These are phyloP conservation scores for Soucietia sequanensis DNA, from an alignment of 805 yeast genomes.

Conservation along the genomic window DNA sequence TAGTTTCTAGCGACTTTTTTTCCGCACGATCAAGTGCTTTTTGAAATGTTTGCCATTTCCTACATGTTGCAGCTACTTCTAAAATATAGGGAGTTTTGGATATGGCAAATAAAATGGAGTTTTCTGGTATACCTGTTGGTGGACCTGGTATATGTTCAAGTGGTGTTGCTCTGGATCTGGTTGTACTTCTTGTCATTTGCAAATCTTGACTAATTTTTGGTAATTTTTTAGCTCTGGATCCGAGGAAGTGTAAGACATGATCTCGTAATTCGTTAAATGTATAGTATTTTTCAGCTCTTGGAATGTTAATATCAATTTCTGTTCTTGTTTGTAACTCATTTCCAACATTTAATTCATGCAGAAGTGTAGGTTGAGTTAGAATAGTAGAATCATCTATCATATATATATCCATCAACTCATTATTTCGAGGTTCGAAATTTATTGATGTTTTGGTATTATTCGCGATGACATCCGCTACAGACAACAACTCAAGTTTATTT, in stretches of 20 bases:
- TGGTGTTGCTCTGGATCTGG: constrained; percentile 6
- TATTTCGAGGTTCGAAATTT: constrained; percentile 23
- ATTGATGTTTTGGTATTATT: constrained; percentile 23
- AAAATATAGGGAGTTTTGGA: constrained; percentile 21
- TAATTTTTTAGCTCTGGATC: constrained; percentile 33
- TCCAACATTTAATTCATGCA: constrained; percentile 41
- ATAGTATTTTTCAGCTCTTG: constrained; percentile 3
- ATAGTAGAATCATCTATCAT: constrained; percentile 30
- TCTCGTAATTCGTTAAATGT: constrained; percentile 11
- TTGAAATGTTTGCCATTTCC: constrained; percentile 37
- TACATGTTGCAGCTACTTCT: constrained; percentile 31
- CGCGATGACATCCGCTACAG: constrained; percentile 29
- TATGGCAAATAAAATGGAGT: constrained; percentile 27
- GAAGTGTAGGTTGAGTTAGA: constrained; percentile 26
- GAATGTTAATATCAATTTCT: not conserved
- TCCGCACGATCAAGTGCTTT: constrained; percentile 21
- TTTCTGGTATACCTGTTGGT: constrained; percentile 31
- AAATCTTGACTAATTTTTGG: constrained; percentile 30
- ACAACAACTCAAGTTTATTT: constrained; percentile 20
- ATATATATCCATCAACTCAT: constrained; percentile 35
- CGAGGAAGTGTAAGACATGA: constrained; percentile 20
- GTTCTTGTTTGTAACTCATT: constrained; percentile 7
- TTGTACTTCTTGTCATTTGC: constrained; percentile 16
- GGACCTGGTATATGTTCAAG: constrained; percentile 13
- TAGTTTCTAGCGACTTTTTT: constrained; percentile 8